phyloP scores from a whole-genome alignment of 2,329 filamentous ascomycete species.

The Teratosphaeriaceae sp. region DNA sequence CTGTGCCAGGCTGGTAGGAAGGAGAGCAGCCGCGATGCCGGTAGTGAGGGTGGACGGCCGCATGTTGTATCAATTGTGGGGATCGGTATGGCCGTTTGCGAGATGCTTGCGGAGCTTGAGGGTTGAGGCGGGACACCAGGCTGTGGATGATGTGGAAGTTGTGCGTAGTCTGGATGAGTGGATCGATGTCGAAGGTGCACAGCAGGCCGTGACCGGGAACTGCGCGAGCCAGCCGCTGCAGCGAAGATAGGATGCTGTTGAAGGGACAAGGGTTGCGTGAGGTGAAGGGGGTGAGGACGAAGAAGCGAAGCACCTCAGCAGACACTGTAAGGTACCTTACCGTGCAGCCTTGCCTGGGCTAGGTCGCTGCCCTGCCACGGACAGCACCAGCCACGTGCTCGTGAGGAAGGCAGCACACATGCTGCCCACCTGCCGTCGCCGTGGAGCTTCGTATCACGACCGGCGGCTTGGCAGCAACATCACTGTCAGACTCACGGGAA shows the following conservation, averaged over 20 bases:
- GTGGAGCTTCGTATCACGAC: too few relatives aligned
- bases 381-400: too few relatives aligned
- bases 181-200: background rate
- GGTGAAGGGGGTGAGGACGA: too few relatives aligned
- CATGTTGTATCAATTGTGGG: constrained; percentile 1
- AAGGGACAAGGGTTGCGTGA: too few relatives aligned
- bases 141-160: background rate
- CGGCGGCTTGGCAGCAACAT: too few relatives aligned
- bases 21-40: background rate
- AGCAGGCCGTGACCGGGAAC: background rate
- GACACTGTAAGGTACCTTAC: too few relatives aligned
- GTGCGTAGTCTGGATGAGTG: background rate
- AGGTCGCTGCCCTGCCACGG: too few relatives aligned
- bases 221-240: constrained; percentile 3
- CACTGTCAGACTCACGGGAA: too few relatives aligned
- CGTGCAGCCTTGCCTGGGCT: too few relatives aligned
- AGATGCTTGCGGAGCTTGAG: background rate
- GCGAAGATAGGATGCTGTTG: background rate
- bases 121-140: background rate
- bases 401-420: too few relatives aligned
- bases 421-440: too few relatives aligned
- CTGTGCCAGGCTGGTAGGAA: background rate
- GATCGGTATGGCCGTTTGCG: background rate
- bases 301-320: too few relatives aligned
- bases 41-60: background rate